These are phyloP conservation scores for Lactarius indigo DNA, from an alignment of 768 basidiomycete species.

Conservation along the genomic window DNA sequence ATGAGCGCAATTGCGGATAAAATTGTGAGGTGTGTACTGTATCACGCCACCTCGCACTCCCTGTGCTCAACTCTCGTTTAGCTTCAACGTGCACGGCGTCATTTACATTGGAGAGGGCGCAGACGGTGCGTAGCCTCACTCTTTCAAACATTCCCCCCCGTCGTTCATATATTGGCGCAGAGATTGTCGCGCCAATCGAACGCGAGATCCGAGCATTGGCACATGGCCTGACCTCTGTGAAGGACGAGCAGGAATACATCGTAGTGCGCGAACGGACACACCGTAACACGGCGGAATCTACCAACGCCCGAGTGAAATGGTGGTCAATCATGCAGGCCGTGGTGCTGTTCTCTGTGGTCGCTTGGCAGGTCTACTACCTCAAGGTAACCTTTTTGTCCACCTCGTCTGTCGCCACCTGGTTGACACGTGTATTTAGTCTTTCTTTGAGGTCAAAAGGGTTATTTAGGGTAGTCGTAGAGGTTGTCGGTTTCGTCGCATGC, in stretches of 20 bases:
- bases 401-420: conserved; percentile 14
- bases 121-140: conserved; percentile 57
- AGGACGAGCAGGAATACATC: conserved; percentile 99
- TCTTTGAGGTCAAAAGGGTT: conserved; percentile 90
- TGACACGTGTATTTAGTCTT: conserved; percentile 47
- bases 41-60: neutral
- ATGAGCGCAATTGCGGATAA: conserved; percentile 98
- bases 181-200: conserved; percentile 92
- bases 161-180: conserved; percentile 35
- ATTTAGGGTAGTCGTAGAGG: conserved; percentile 43
- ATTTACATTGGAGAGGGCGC: conserved; percentile 76
- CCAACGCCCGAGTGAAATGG: conserved; percentile 96
- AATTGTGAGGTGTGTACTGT: conserved; percentile 69
- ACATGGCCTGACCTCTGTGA: conserved; percentile 79
- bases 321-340: conserved; percentile 92
- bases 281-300: conserved; percentile 90
- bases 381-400: conserved; percentile 50
- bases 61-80: conserved; percentile 32
- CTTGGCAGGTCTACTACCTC: conserved; percentile 97
- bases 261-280: conserved; percentile 90
- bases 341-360: conserved; percentile 86
- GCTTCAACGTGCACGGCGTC: conserved; percentile 98
- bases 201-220: conserved; percentile 87
- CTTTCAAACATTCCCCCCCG: neutral
- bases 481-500: neutral